phyloP scores from a whole-genome alignment of 495 filamentous ascomycete species.

The Lepraria neglecta region DNA sequence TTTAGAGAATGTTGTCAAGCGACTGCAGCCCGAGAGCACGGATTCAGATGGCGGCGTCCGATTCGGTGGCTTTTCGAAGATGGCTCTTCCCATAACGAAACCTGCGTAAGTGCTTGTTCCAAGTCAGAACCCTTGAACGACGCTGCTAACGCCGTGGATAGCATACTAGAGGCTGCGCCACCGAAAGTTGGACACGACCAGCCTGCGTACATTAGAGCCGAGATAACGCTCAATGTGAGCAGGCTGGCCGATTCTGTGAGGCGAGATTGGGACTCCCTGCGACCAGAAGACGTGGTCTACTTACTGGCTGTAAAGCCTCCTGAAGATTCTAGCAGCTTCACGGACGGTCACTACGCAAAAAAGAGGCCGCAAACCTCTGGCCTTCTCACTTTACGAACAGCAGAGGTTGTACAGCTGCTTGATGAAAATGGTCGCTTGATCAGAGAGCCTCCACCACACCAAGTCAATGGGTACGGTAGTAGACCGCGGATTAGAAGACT shows the following conservation, averaged over 20 bases:
- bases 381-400: constrained; percentile 67
- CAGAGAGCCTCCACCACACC: constrained; percentile 49
- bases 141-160: constrained; percentile 25
- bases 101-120: constrained; percentile 50
- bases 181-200: constrained; percentile 77
- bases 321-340: constrained; percentile 45
- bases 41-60: constrained; percentile 54
- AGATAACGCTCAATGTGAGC: constrained; percentile 82
- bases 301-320: constrained; percentile 64
- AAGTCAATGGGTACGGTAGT: constrained; percentile 47
- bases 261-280: constrained; percentile 85
- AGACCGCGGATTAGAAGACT: constrained; percentile 59
- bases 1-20: constrained; percentile 73
- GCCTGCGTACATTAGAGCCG: constrained; percentile 79
- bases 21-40: constrained; percentile 63
- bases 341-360: constrained; percentile 47
- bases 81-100: constrained; percentile 81
- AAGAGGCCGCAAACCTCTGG: constrained; percentile 54
- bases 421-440: constrained; percentile 81
- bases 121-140: constrained; percentile 1
- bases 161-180: constrained; percentile 76
- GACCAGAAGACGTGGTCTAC: constrained; percentile 85
- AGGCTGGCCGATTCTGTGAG: constrained; percentile 66
- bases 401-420: constrained; percentile 79
- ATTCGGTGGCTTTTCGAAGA: constrained; percentile 83